Base-by-base conservation (phyloP, 139 green algal genomes). In the Chlamydomonas sp. region DNA sequence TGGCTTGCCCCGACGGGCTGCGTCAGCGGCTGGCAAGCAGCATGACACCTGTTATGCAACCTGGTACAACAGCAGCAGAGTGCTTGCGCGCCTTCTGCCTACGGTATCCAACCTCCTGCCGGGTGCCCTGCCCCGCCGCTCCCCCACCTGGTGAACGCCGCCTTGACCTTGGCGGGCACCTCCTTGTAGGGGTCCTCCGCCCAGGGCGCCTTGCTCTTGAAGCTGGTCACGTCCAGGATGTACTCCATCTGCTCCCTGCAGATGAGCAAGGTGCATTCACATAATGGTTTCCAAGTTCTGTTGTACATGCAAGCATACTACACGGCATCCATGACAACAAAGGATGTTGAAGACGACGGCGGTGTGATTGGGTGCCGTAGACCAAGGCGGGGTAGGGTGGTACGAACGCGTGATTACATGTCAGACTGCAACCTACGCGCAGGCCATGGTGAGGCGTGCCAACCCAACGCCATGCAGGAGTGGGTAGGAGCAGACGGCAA, bases 181-280 rank as follows among this genome's bases (percentile, higher is more conserved):
- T 83, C 86, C 92, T 96, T 95, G 69, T 95, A 91, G n/a, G 93
- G 92, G 89, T 98, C 96, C 69, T 95, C 92, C 4, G 84, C 91
- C 96, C 96, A 98, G 7, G 71, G 8, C 4, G 49, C 85, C 82
- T 96, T 93, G 68, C 88, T 97, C 92, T 98, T 98, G 91, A 97
- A 98, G 80, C 97, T 96, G 61, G 96, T 98, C 7, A 98, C 93
- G 81, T 98, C 96, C 86, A 96, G 59, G 20, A 96, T 83, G 77
- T 90, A 94, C 69, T 97, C 94, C 12, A 93, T 89, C 84, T 95
- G 90, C 77, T 95, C 94, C 63, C 93, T 88, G 72, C 63, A 69
- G 6, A 17, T 63, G 63, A 16, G 63, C 0, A 61, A 9, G 73
- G 14, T 1, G 69, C 31, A 49, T 49, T 49, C 31, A 49, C 31